Percentiles rank a stretch among this genome's conserved stretches.
phyloP scores from a whole-genome alignment of 2,329 filamentous ascomycete species.

The Trichoderma gracile region DNA sequence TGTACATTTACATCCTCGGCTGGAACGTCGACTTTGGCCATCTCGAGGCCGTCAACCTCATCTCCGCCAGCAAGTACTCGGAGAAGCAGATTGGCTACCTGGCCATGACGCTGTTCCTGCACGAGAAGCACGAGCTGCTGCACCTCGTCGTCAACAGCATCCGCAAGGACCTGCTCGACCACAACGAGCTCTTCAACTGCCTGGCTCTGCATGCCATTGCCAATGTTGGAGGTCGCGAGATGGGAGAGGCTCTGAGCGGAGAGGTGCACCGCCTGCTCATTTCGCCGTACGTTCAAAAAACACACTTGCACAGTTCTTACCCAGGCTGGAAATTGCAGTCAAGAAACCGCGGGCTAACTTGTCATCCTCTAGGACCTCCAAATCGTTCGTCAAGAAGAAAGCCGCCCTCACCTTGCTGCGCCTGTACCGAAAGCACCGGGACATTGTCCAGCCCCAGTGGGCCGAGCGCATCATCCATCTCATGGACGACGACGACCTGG shows the following conservation, averaged over 20 bases:
- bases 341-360: conserved; percentile 1
- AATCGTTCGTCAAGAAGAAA: conserved; percentile 99
- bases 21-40: conserved; percentile 99
- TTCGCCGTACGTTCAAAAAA: conserved; percentile 65
- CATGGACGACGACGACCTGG: conserved; percentile 95
- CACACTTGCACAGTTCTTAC: not conserved
- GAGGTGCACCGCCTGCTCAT: conserved; percentile 95
- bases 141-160: conserved; percentile 98
- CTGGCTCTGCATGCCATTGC: conserved; percentile 95
- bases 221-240: conserved; percentile 93
- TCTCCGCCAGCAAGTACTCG: conserved; percentile 95
- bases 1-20: conserved; percentile 98
- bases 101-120: conserved; percentile 93
- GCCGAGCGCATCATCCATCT: conserved; percentile 97
- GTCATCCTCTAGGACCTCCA: conserved; percentile 60
- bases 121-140: conserved; percentile 94
- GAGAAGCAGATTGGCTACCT: conserved; percentile 99
- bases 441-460: conserved; percentile 95
- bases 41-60: conserved; percentile 95
- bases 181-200: conserved; percentile 98
- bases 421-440: conserved; percentile 90
- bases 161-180: conserved; percentile 88
- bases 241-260: conserved; percentile 88
- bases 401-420: conserved; percentile 90
- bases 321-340: not conserved